Percentiles rank a stretch among this genome's conserved stretches.
Conservation (phyloP, 805 yeast genomes). For the Groenewaldozyma tartarivorans region DNA sequence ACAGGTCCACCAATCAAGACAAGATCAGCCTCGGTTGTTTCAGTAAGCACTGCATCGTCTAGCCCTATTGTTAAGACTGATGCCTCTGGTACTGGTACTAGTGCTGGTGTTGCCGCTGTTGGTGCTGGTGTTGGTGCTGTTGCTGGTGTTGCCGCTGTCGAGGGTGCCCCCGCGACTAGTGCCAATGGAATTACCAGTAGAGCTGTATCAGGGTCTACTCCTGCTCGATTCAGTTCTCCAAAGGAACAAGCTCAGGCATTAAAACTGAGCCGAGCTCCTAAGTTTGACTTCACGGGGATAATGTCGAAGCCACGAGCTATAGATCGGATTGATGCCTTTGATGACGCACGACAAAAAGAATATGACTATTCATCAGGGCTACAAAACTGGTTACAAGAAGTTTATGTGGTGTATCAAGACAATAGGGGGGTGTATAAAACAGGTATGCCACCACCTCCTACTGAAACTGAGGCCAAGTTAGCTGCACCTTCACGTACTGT, state of each 20-base stretch:
- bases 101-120: neutral
- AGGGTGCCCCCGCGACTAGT: neutral
- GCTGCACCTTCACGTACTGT: conserved; percentile 15
- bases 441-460: conserved; percentile 23
- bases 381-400: conserved; percentile 24
- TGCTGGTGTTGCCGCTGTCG: neutral
- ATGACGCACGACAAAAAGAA: conserved; percentile 23
- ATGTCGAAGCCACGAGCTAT: conserved; percentile 20
- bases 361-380: conserved; percentile 27
- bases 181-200: neutral
- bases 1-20: neutral
- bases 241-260: conserved; percentile 1
- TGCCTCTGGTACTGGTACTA: neutral
- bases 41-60: neutral
- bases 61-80: neutral
- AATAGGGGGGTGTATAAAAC: conserved; percentile 16
- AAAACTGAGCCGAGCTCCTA: conserved; percentile 24
- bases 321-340: conserved; percentile 22
- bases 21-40: neutral
- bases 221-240: conserved; percentile 1
- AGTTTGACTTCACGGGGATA: conserved; percentile 25
- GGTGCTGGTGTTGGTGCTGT: conserved; percentile 1
- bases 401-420: conserved; percentile 1
- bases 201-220: neutral
- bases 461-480: conserved; percentile 9